A percentile compares a stretch with the other conserved stretches of the same genome.
These are phyloP conservation scores for Sparassis latifolia DNA, from an alignment of 1,284 basidiomycete species.

Conservation along the genomic window DNA sequence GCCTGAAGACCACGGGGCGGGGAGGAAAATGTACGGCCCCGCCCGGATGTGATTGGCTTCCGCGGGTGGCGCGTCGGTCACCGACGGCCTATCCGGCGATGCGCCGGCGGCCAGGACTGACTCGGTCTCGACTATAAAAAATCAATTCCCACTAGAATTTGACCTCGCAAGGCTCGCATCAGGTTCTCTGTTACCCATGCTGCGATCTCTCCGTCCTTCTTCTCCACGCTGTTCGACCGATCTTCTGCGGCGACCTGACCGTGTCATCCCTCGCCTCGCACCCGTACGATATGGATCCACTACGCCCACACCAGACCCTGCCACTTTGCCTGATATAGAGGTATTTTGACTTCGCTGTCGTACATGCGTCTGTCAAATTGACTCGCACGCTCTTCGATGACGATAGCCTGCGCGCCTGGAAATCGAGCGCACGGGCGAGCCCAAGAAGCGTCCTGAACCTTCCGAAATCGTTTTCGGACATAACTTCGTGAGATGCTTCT, in stretches of 20 bases:
- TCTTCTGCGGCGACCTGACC: not conserved
- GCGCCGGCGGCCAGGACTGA: too few species aligned
- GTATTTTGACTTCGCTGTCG: slow-evolving; percentile 6
- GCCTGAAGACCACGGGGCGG: too few species aligned
- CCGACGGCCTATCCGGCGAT: too few species aligned
- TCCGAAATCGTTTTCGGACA: slow-evolving; percentile 60
- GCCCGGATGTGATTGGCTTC: too few species aligned
- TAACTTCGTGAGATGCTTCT: slow-evolving; percentile 48
- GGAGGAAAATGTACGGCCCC: too few species aligned
- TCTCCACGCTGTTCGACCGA: not conserved
- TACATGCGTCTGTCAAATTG: not conserved
- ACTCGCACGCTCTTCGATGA: not conserved
- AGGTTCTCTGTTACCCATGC: not conserved
- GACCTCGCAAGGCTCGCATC: too few species aligned
- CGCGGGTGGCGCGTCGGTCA: too few species aligned
- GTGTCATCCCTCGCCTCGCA: not conserved
- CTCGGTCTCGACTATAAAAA: too few species aligned
- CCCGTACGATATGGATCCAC: too few species aligned
- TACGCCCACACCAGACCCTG: too few species aligned
- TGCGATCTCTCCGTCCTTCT: not conserved
- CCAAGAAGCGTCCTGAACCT: slow-evolving; percentile 46
- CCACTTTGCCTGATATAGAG: slow-evolving; percentile 23
- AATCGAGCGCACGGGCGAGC: slow-evolving; percentile 42
- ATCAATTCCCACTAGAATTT: too few species aligned
- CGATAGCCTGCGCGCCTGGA: slow-evolving; percentile 41